Evolutionary conservation across 164 flowering plant species (phyloP).

Genomic region (Hamamelis virginiana): DNA sequence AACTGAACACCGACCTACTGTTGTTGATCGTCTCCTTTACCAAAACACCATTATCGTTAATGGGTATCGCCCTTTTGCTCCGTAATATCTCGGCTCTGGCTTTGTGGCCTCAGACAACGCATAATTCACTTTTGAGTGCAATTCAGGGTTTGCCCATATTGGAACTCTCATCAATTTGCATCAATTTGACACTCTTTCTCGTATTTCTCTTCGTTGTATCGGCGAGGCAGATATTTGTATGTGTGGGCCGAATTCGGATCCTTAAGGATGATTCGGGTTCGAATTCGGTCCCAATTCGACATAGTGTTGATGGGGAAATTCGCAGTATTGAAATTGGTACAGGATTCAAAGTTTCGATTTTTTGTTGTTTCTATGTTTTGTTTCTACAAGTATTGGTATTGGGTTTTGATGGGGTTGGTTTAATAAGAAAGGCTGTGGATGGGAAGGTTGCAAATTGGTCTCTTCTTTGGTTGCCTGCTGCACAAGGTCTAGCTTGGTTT

Average conservation of each 20-base stretch:
- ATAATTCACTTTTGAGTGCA: slow-evolving; percentile 19
- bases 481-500: slow-evolving; percentile 79
- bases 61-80: slow-evolving; percentile 37
- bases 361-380: slow-evolving; percentile 76
- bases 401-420: slow-evolving; percentile 60
- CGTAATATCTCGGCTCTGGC: slow-evolving; percentile 15
- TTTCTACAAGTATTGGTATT: slow-evolving; percentile 62
- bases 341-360: slow-evolving; percentile 50
- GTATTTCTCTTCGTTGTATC: slow-evolving; percentile 61
- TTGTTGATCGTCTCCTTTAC: slow-evolving; percentile 12
- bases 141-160: slow-evolving; percentile 52
- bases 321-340: slow-evolving; percentile 42
- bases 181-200: slow-evolving; percentile 58
- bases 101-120: slow-evolving; percentile 11
- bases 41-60: slow-evolving; percentile 20
- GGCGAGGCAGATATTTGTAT: slow-evolving; percentile 48
- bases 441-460: slow-evolving; percentile 45
- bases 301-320: slow-evolving; percentile 33
- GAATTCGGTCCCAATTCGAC: slow-evolving; percentile 24
- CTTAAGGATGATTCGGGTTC: slow-evolving; percentile 51
- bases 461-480: slow-evolving; percentile 49
- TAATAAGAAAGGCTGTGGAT: slow-evolving; percentile 36
- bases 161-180: slow-evolving; percentile 60
- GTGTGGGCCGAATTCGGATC: slow-evolving; percentile 51
- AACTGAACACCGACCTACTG: slow-evolving; percentile 10